Percentiles rank a stretch among this genome's conserved stretches.
Conservation (phyloP, 495 filamentous ascomycete species). For the Cercophora sp. region DNA sequence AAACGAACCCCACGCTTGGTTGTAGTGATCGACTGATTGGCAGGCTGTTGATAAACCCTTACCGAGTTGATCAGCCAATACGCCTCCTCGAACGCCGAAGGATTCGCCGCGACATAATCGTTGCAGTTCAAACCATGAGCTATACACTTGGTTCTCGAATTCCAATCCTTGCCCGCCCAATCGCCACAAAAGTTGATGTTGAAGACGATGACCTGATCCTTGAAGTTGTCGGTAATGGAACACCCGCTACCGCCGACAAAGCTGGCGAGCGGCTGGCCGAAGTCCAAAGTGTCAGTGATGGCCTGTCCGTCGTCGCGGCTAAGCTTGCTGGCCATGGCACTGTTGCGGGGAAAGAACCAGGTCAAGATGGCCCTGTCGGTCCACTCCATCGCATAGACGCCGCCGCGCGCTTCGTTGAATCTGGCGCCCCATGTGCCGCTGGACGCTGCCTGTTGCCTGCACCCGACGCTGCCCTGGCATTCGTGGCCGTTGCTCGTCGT, state of each 20-base stretch:
- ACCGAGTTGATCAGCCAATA: conserved; percentile 73
- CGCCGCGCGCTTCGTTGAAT: conserved; percentile 72
- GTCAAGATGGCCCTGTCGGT: conserved; percentile 61
- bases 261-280: conserved; percentile 63
- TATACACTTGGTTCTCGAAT: conserved; percentile 33
- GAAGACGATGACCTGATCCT: conserved; percentile 69
- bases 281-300: conserved; percentile 57
- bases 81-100: conserved; percentile 53
- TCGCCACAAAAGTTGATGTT: conserved; percentile 86
- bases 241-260: conserved; percentile 58
- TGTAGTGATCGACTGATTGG: too few species aligned
- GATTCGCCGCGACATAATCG: conserved; percentile 63
- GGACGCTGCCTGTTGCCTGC: conserved; percentile 38
- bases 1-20: too few species aligned
- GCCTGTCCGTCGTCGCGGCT: conserved; percentile 50
- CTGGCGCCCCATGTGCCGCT: conserved; percentile 57
- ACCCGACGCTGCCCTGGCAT: conserved; percentile 49
- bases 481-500: conserved; percentile 43
- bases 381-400: conserved; percentile 79
- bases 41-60: conserved; percentile 63
- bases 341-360: conserved; percentile 69
- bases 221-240: conserved; percentile 63
- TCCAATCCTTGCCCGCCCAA: conserved; percentile 72
- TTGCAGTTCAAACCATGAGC: conserved; percentile 51
- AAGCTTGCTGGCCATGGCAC: conserved; percentile 33